Evolutionary conservation across 768 basidiomycete species (phyloP).

Genomic region (Ramaria sp.): DNA sequence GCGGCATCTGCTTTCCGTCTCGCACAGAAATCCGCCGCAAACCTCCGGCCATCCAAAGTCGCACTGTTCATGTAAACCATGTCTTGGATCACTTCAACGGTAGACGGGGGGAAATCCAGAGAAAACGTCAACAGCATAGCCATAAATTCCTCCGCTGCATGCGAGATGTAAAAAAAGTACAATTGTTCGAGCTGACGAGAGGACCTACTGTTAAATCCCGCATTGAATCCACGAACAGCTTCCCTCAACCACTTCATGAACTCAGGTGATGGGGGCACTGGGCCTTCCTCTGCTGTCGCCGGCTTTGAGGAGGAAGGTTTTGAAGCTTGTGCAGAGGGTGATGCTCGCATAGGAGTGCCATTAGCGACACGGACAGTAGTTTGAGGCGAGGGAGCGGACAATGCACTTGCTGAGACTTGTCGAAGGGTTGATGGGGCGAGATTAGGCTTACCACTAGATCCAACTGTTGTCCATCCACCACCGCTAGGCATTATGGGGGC

Average conservation of each 20-base stretch:
- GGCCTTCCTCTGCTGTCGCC: constrained; percentile 40
- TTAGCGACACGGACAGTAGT: constrained; percentile 19
- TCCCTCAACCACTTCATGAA: constrained; percentile 89
- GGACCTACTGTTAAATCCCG: constrained; percentile 41
- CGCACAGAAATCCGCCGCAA: constrained; percentile 83
- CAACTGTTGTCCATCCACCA: constrained; percentile 81
- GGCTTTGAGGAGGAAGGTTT: constrained; percentile 19
- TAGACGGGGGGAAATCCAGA: constrained; percentile 72
- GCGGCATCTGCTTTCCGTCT: constrained; percentile 76
- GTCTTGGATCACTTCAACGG: constrained; percentile 88
- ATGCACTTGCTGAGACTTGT: constrained; percentile 21
- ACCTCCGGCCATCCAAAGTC: constrained; percentile 89
- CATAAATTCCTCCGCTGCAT: constrained; percentile 86
- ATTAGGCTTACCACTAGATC: constrained; percentile 54
- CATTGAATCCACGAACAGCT: constrained; percentile 51
- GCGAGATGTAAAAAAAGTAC: neutral
- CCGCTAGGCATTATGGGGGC: constrained; percentile 21
- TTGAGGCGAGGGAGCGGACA: constrained; percentile 21
- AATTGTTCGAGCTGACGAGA: neutral
- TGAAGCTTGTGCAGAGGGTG: constrained; percentile 22
- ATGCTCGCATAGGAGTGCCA: constrained; percentile 20
- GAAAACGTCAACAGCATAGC: constrained; percentile 94
- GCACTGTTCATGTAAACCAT: constrained; percentile 91
- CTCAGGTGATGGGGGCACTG: constrained; percentile 68
- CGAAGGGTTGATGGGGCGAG: constrained; percentile 23